Evolutionary conservation across 805 yeast species (phyloP), one percentile per base, ranked within the genome.

Genomic region (Kuraishia piskuri): DNA sequence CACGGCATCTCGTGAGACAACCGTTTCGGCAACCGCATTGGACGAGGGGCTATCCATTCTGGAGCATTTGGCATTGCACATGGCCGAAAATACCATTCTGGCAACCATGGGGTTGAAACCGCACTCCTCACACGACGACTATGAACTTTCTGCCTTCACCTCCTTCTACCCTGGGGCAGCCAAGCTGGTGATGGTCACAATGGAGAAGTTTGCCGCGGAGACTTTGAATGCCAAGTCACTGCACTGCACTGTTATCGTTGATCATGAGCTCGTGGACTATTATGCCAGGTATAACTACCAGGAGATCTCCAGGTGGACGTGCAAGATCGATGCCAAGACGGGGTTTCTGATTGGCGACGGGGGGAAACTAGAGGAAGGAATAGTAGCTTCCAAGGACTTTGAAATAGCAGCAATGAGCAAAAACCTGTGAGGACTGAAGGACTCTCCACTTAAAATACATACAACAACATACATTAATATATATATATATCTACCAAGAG

Each of bases 61-160:
- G 40, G 40, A 31, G 40, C 8, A 6, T 10, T 31, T 31, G 17
- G 40, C 14, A n/a, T 3, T 3, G 14, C 21, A 22, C 20, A 50
- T 31, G 19, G 40, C 22, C 20, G 24, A 44, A 20, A 51, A 55
- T 3, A 54, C 54, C 23, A 56, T 69, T 3, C 50, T 69, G 8
- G 77, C 76, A 1, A 67, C 76, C 2, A 57, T 66, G 2, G 76
- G 71, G 2, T 53, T 68, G 23, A 74, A 69, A 53, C 67, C 68
- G 14, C 55, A 48, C 22, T 52, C 56, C 8, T 49, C 52, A 0
- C 44, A 40, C n/a, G 14, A 25, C 52, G 59, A 57, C 14, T 61
- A 61, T n/a, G 84, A 78, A 57, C 52, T 82, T 10, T 80, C 86
- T 0, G 77, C 76, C 6, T 75, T 77, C 55, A 75, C 83, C 0